Evolutionary conservation across 2,329 filamentous ascomycete species (phyloP), one percentile per base, ranked within the genome.

Genomic region (Cladophialophora exuberans): DNA sequence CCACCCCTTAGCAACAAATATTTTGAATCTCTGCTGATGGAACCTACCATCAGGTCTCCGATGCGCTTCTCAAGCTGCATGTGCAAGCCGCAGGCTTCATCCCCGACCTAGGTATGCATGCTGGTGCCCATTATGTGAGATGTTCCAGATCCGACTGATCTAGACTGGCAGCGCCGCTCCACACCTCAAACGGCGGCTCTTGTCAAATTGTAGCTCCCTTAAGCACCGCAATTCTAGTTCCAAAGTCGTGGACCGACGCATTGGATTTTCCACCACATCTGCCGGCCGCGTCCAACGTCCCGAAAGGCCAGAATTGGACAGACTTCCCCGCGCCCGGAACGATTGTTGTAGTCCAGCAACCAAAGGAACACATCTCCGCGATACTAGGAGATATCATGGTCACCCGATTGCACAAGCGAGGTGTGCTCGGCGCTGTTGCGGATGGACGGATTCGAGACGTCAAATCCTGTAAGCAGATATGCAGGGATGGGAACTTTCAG

Each of bases 381-480:
- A 13, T 50, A 25, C 18, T 50, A 4, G 47, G 47, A 10, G 47
- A 50, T 18, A 39, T 50, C 17, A 50, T 50, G 6, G 47, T 23
- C 13, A 41, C 47, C 18, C 17, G 47, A 13, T 17, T 41, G 33
- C 18, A 50, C 20, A 20, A 15, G 11, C 47, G 47, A 11, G 33
- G 47, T 23, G 17, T 41, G 6, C 15, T 3, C 2, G 47, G 31
- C 25, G 36, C 31, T 13, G 35, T 50, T 17, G 47, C 22, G 11
- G 47, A 23, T 41, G 47, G 47, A 26, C 31, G 47, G 6, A 39
- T 50, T 38, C 47, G 47, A 25, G 35, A 50, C 35, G 15, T 41
- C 5, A 17, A 23, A 11, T 50, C 47, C 6, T 50, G 47, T 26
- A 9, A 15, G 13, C 17, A 17, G 15, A 18, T 25, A 20, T 50